Percentiles rank a stretch among this genome's conserved stretches.
phyloP scores from a whole-genome alignment of 2,329 filamentous ascomycete species.

The Phyllosticta citribraziliensis region DNA sequence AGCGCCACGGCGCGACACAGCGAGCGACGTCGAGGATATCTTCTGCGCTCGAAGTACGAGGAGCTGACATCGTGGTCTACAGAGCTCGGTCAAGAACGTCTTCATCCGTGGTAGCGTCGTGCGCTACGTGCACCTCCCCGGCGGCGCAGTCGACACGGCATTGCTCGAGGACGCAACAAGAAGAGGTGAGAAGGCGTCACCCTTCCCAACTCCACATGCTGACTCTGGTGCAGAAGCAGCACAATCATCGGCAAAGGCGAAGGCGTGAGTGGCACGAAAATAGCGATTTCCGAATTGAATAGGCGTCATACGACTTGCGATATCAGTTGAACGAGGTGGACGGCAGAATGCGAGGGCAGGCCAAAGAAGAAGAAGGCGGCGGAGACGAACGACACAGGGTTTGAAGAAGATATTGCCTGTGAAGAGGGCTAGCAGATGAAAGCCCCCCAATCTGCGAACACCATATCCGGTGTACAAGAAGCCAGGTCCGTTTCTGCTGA shows the following conservation, averaged over 20 bases:
- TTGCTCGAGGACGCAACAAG: constrained; percentile 84
- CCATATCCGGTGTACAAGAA: no score
- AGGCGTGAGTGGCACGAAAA: constrained; percentile 8
- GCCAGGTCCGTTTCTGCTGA: no score
- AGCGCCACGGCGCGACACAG: background rate
- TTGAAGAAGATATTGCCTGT: no score
- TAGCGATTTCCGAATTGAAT: background rate
- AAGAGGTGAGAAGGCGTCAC: constrained; percentile 49
- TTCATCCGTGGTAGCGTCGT: constrained; percentile 92
- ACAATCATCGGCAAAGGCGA: constrained; percentile 26
- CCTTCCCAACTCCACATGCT: background rate
- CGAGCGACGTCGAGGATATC: background rate
- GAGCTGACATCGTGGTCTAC: background rate
- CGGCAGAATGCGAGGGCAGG: no score
- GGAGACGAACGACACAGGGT: no score
- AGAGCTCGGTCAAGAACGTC: constrained; percentile 84
- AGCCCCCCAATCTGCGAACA: no score
- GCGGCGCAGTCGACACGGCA: constrained; percentile 71
- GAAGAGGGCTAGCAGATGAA: no score
- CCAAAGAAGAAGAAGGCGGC: no score
- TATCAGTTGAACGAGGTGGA: no score
- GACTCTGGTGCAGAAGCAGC: constrained; percentile 16
- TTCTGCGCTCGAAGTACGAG: background rate
- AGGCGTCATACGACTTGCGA: background rate
- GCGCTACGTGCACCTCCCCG: constrained; percentile 81